phyloP scores from a whole-genome alignment of 148 eudicot species.

The Pharnaceum exiguum region DNA sequence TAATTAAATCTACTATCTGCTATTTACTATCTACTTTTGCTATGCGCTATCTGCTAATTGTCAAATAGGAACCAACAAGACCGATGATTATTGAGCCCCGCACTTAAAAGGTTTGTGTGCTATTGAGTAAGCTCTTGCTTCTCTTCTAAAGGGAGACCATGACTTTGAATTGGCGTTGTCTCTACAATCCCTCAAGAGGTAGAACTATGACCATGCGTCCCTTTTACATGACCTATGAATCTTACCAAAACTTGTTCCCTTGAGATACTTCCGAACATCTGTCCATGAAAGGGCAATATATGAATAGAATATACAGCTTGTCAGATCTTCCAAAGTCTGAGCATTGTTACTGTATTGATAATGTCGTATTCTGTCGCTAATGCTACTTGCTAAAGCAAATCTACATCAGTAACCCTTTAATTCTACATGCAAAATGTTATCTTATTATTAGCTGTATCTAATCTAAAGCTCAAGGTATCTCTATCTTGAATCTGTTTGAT shows the following conservation, averaged over 20 bases:
- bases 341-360: not conserved
- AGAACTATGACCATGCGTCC: not conserved
- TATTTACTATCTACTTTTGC: too few relatives aligned
- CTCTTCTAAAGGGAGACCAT: too few relatives aligned
- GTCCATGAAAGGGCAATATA: not conserved
- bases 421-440: too few relatives aligned
- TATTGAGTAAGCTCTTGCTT: too few relatives aligned
- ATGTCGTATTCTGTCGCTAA: too few relatives aligned
- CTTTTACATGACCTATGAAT: slow-evolving; percentile 15
- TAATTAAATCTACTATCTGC: too few relatives aligned
- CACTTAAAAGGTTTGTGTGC: too few relatives aligned
- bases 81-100: too few relatives aligned
- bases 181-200: slow-evolving; percentile 21
- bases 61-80: too few relatives aligned
- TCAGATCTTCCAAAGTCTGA: slow-evolving; percentile 4
- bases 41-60: too few relatives aligned
- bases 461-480: slow-evolving; percentile 7
- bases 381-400: not conserved
- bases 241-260: slow-evolving; percentile 1
- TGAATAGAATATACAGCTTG: not conserved
- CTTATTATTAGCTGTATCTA: too few relatives aligned
- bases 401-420: too few relatives aligned
- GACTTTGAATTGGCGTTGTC: slow-evolving; percentile 5
- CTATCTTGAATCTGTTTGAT: slow-evolving; percentile 10
- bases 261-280: not conserved